Conservation (phyloP, 2,329 filamentous ascomycete genomes). For the Neoarthrinium moseri region DNA sequence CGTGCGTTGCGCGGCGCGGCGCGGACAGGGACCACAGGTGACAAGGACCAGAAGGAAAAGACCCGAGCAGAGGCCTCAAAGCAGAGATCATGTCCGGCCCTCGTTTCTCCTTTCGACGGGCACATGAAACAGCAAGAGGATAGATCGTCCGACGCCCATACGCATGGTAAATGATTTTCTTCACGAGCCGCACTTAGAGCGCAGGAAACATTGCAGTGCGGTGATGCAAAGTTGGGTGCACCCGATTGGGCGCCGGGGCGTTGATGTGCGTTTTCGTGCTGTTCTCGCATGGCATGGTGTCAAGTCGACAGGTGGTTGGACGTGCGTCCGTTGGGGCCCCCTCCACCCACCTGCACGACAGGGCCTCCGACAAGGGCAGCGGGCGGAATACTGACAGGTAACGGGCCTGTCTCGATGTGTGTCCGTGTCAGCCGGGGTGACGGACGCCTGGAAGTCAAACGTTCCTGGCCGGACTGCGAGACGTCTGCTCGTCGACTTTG, state of each 20-base stretch:
- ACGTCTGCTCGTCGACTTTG: too few relatives aligned
- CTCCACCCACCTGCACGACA: background rate
- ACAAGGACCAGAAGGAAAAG: too few relatives aligned
- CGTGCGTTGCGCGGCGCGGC: background rate
- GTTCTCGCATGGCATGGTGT: constrained; percentile 1
- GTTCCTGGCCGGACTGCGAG: background rate
- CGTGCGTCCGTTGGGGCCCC: background rate
- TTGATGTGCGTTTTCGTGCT: constrained; percentile 8
- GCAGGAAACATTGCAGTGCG: constrained; percentile 7
- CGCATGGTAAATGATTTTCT: background rate
- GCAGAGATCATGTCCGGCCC: constrained; percentile 3
- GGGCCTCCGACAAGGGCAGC: background rate
- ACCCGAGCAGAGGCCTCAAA: constrained; percentile 6
- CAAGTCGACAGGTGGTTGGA: background rate
- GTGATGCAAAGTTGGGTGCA: constrained; percentile 3
- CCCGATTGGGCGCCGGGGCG: constrained; percentile 4
- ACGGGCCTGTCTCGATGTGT: background rate
- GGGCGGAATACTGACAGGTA: background rate
- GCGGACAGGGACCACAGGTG: too few relatives aligned
- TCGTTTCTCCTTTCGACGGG: background rate
- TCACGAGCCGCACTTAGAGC: constrained; percentile 9
- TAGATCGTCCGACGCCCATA: background rate
- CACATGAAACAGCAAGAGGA: constrained; percentile 6
- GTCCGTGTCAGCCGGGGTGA: background rate
- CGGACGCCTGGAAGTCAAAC: background rate